Evolutionary conservation across 2,329 filamentous ascomycete genomes (phyloP), one percentile per base, ranked within the genome.

Genomic region (Dactylellina haptotyla): DNA sequence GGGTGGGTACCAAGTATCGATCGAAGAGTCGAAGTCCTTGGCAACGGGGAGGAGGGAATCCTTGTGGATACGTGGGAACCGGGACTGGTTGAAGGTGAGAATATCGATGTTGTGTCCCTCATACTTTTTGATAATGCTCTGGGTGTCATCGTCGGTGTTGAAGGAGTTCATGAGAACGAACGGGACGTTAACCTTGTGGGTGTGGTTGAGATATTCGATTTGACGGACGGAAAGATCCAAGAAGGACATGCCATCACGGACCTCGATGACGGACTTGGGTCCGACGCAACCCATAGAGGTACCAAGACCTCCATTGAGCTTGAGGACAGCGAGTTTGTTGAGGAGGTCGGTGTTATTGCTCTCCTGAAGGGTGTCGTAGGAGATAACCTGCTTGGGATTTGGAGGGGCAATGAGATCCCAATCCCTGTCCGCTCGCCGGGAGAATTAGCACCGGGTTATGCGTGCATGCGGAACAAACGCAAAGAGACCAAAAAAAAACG

Each of bases 161-260:
- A 99, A 99, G 64, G 95, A 98, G 89, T 99, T 99, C 95, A 99
- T 99, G 79, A 99, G 89, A 78, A 99, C 89, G 83, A 99, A 97
- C 53, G 95, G 95, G 32, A 99, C 95, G 81, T 97, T 98, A 82
- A 96, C 92, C 79, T 90, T 88, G 85, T 97, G 98, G 77, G 93
- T 98, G 83, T 93, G 91, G 90, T 99, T 99, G 79, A 99, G 90
- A 86, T 93, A 96, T 85, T 99, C 95, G 81, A 99, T 96, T 87
- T 99, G 95, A 80, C 95, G 92, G 79, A 99, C 95, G 18, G 95
- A 98, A 79, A 99, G 87, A 84, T 99, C 95, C 78, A 99, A 87
- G 89, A 99, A 99, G 79, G 95, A 99, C 95, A 98, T 99, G 88
- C 95, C 95, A 79, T 99, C 95, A 83, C 95, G 93, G 81, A 99